A percentile compares a stretch with the other conserved stretches of the same genome.
These are phyloP conservation scores for Gillenia trifoliata DNA, from an alignment of 306 rosid genomes.

Conservation along the genomic window DNA sequence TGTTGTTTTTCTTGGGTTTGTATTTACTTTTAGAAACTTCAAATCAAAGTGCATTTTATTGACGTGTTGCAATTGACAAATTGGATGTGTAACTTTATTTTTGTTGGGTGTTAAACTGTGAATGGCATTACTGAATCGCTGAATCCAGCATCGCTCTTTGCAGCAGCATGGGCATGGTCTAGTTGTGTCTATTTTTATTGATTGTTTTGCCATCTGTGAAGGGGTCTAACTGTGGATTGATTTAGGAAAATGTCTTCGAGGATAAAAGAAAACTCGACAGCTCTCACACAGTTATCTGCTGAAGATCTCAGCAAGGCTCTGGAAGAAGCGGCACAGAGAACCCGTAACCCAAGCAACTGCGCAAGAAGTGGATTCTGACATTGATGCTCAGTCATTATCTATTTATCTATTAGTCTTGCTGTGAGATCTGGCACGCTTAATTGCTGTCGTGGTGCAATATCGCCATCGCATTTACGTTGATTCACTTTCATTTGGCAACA, in stretches of 20 bases:
- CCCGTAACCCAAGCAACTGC: slow-evolving; percentile 74
- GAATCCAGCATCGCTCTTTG: slow-evolving; percentile 2
- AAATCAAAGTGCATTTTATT: not conserved
- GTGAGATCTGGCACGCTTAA: not conserved
- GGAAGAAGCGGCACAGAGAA: slow-evolving; percentile 79
- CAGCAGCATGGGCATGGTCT: not conserved
- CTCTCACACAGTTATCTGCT: slow-evolving; percentile 57
- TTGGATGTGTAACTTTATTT: not conserved
- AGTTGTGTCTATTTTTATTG: not conserved
- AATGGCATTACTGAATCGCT: not conserved
- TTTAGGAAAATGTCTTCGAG: slow-evolving; percentile 73
- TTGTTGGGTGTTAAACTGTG: not conserved
- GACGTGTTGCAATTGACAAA: not conserved
- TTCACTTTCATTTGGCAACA: not conserved
- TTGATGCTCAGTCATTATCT: slow-evolving; percentile 70
- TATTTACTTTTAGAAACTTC: not conserved
- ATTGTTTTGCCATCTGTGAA: not conserved
- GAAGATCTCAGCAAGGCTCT: slow-evolving; percentile 81
- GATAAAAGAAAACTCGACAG: slow-evolving; percentile 72
- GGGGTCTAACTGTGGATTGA: not conserved
- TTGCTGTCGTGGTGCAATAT: not conserved
- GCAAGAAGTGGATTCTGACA: slow-evolving; percentile 89
- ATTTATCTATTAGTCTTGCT: not conserved
- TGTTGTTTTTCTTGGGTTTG: not conserved
- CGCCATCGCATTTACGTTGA: not conserved